Evolutionary conservation across 2,329 filamentous ascomycete species (phyloP).

Genomic region (Sarocladiaceae sp.): DNA sequence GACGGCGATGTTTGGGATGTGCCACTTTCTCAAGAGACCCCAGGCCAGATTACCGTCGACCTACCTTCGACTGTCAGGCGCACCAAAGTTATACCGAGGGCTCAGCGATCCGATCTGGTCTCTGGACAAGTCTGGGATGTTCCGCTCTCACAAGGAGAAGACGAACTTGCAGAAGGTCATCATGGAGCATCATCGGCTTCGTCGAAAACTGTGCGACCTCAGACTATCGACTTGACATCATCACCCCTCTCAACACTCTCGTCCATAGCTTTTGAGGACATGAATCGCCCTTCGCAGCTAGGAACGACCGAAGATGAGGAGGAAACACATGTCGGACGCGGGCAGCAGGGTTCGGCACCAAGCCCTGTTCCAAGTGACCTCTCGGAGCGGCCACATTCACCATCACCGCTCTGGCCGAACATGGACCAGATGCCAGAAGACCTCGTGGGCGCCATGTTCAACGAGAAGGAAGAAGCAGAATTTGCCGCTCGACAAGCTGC

Average conservation of each 20-base stretch:
- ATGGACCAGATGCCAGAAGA: too few species aligned
- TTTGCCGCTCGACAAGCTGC: slow-evolving; percentile 15
- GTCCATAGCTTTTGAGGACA: slow-evolving; percentile 2
- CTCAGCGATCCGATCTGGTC: background rate
- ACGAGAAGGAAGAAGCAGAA: slow-evolving; percentile 2
- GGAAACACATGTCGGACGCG: too few species aligned
- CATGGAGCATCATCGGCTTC: background rate
- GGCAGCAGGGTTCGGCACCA: too few species aligned
- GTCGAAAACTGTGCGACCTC: background rate
- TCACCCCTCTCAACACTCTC: slow-evolving; percentile 4
- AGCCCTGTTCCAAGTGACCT: too few species aligned
- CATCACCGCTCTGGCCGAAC: too few species aligned
- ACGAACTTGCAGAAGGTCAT: background rate
- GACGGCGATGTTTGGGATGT: slow-evolving; percentile 31
- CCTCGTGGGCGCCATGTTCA: background rate
- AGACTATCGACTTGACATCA: background rate
- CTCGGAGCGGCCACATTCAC: too few species aligned
- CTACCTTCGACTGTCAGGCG: background rate
- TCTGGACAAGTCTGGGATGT: slow-evolving; percentile 32
- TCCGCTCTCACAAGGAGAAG: slow-evolving; percentile 23
- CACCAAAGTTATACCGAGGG: background rate
- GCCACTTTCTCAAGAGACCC: slow-evolving; percentile 22
- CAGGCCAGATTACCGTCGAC: background rate
- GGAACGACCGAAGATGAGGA: background rate
- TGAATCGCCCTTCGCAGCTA: background rate